Base-by-base conservation (phyloP, 495 filamentous ascomycete genomes). In the Clohesyomyces aquaticus region DNA sequence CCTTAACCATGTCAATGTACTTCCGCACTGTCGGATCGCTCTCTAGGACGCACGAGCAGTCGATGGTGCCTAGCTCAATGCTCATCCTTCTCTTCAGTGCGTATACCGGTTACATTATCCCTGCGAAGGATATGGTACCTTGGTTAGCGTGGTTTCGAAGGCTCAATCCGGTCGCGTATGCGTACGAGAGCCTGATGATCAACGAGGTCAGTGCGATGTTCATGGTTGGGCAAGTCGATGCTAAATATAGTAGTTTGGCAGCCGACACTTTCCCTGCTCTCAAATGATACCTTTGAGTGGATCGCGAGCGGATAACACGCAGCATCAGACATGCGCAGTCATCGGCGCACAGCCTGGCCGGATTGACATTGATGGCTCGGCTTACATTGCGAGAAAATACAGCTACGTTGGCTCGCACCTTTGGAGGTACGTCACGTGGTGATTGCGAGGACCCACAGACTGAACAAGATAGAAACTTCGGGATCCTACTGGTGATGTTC, bases 161-260 rank as follows among this genome's bases (percentile, higher is more conserved):
- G 22, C 25, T 67, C 18, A 67, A 67, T 53, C 59, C 59, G 25
- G 28, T 67, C 4, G 26, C 41, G 11, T 67, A 56, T 32, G 59
- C 58, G 1, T 62, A 43, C 22, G 64, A 63, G 45, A 56, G 35
- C 16, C n/a, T 67, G 25, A 56, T 67, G 25, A 53, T 62, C 25
- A 67, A 67, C 27, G 64, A 67, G 59, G 59, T 61, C 12, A 26
- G 57, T 46, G 14, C 46, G 23, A 32, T 27, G 27, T 53, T 38
- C 32, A 27, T 51, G 14, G 23, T 23, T 51, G 48, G 19, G 19
- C 43, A 22, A 47, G 43, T 47, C 43, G 19, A 25, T 19, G 2
- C 18, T 9, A 48, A 59, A 4, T 27, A 4, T 18, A 41, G 42
- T 41, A 62, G 58, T 62, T 62, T 51, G n/a, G n/a, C 16, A 35